These are phyloP conservation scores for Naganishia sp. DNA, from an alignment of 1,284 basidiomycete genomes.

Conservation along the genomic window DNA sequence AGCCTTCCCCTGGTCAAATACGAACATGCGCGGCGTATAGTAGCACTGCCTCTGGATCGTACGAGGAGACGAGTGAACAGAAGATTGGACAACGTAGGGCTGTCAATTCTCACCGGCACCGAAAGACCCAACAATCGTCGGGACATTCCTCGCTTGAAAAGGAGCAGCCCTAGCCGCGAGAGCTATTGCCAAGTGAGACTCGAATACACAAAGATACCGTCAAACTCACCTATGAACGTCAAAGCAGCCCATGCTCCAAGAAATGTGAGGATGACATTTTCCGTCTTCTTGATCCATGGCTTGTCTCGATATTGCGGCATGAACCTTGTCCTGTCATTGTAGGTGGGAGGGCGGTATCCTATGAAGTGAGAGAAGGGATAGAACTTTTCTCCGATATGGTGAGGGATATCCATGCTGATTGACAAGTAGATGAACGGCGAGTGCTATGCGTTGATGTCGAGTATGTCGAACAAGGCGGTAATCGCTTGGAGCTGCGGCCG, in stretches of 20 bases:
- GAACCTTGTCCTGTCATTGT: neutral
- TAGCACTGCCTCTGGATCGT: constrained; percentile 14
- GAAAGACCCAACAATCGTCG: constrained; percentile 21
- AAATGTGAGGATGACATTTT: constrained; percentile 16
- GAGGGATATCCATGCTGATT: constrained; percentile 25
- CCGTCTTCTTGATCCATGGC: constrained; percentile 25
- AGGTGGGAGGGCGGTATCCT: constrained; percentile 17
- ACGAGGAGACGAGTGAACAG: neutral
- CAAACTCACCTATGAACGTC: constrained; percentile 9
- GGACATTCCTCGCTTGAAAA: constrained; percentile 14
- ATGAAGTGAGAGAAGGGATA: constrained; percentile 29
- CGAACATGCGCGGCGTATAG: constrained; percentile 24
- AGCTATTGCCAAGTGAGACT: neutral
- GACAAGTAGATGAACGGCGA: neutral
- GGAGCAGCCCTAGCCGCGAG: constrained; percentile 3
- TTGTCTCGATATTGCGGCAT: constrained; percentile 11
- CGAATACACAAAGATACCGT: neutral
- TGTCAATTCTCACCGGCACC: constrained; percentile 15
- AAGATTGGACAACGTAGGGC: too few species aligned
- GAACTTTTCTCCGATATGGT: constrained; percentile 21
- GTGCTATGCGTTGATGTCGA: too few species aligned
- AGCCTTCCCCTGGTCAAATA: too few species aligned
- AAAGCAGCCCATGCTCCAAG: constrained; percentile 22
- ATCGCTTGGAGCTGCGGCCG: too few species aligned
- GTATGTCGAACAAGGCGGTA: too few species aligned